These are phyloP conservation scores for Salmacisia buchloeana DNA, from an alignment of 1,284 basidiomycete genomes.

Conservation along the genomic window DNA sequence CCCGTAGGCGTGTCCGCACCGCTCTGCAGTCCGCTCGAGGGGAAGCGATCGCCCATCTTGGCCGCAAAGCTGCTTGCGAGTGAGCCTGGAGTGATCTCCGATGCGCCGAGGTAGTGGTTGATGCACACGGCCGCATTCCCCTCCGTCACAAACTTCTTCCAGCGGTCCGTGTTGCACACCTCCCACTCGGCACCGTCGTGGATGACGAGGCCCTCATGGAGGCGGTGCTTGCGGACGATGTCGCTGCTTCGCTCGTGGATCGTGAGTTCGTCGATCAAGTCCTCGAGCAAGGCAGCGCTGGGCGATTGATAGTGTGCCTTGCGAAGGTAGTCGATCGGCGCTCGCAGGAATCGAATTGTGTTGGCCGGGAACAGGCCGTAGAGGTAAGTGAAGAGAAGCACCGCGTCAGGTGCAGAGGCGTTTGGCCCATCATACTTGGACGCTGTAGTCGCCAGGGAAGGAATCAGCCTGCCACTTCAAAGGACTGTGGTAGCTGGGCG, in stretches of 20 bases:
- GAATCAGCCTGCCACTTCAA: slow-evolving; percentile 7
- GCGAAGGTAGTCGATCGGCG: slow-evolving; percentile 62
- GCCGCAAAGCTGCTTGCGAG: neutral
- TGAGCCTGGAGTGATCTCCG: slow-evolving; percentile 15
- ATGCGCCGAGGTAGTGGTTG: slow-evolving; percentile 45
- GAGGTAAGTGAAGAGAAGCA: slow-evolving; percentile 62
- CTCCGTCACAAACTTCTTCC: slow-evolving; percentile 63
- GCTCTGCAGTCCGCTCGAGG: neutral
- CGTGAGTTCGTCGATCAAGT: slow-evolving; percentile 59
- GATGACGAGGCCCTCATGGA: slow-evolving; percentile 69
- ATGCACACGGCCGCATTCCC: slow-evolving; percentile 66
- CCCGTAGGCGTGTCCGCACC: neutral
- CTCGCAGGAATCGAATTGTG: slow-evolving; percentile 66
- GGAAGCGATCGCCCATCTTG: neutral
- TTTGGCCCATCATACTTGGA: slow-evolving; percentile 17
- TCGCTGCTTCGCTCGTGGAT: slow-evolving; percentile 54
- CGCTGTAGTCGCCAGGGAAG: slow-evolving; percentile 24
- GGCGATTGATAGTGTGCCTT: slow-evolving; percentile 53
- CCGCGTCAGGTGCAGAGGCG: slow-evolving; percentile 36
- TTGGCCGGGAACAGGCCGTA: slow-evolving; percentile 86
- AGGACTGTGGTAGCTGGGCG: neutral
- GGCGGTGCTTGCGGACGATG: slow-evolving; percentile 65
- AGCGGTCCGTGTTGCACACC: slow-evolving; percentile 62
- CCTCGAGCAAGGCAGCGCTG: slow-evolving; percentile 51
- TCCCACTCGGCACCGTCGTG: slow-evolving; percentile 61